Evolutionary conservation across 2,329 filamentous ascomycete genomes (phyloP).

Genomic region (Ophiocordyceps camponoti-leonardi): DNA sequence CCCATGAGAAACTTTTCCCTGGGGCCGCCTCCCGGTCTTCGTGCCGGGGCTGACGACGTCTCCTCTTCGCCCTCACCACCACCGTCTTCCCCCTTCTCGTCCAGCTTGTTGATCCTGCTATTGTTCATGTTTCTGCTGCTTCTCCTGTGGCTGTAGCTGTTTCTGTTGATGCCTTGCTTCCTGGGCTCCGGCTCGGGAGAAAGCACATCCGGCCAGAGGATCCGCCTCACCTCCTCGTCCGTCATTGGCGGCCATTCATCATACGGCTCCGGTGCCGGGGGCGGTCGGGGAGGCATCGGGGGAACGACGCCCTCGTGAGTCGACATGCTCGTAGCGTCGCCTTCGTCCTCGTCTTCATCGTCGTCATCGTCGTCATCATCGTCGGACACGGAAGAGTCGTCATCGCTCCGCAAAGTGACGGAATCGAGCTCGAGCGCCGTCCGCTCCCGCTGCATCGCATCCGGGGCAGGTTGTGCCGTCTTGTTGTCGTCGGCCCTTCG

Average conservation of each 20-base stretch:
- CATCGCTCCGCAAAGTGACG: conserved; percentile 13
- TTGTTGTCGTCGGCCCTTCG: no score
- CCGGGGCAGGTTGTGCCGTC: no score
- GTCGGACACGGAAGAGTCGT: conserved; percentile 5
- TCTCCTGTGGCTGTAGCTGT: neutral
- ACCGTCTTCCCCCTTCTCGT: neutral
- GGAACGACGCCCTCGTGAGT: neutral
- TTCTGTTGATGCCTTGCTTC: neutral
- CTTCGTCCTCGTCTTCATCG: conserved; percentile 2
- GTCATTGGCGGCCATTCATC: conserved; percentile 17
- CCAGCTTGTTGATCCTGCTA: neutral
- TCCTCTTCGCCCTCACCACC: neutral
- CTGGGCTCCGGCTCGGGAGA: neutral
- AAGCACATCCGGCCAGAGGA: conserved; percentile 19
- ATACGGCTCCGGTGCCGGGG: conserved; percentile 4
- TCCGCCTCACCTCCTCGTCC: conserved; percentile 20
- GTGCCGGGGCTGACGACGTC: neutral
- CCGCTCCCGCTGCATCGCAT: no score
- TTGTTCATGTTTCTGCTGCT: neutral
- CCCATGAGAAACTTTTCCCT: conserved; percentile 23
- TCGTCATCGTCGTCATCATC: conserved; percentile 2
- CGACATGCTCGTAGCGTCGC: neutral
- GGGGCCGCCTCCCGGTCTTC: conserved; percentile 1
- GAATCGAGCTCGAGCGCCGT: conserved; percentile 6
- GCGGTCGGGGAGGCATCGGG: neutral